Base-by-base conservation (phyloP, 352 stramenopile species). In the Phytophthora hibernalis region DNA sequence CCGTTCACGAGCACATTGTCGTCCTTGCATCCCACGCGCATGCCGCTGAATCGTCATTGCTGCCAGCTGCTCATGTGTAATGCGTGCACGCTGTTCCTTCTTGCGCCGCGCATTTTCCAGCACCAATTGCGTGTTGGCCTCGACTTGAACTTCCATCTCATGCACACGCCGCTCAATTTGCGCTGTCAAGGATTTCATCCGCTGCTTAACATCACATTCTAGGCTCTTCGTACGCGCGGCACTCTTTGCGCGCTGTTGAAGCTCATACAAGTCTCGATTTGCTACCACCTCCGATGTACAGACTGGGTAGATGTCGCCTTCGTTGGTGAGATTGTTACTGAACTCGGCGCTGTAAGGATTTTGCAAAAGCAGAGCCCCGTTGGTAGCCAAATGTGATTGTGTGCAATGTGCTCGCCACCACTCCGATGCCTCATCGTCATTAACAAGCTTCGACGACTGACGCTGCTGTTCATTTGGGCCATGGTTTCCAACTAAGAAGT, bases 361-460 rank as follows among this genome's bases (percentile, higher is more conserved):
- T 24, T 54, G n/a, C 7, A 67, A 63, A 12, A 65, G 9, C 13
- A 61, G 18, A 10, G 40, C 42, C 15, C 53, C 60, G 7, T 64
- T 68, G 31, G 26, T 57, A 31, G 55, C 47, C 65, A 85, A 61
- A 22, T 83, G 77, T 6, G 75, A 75, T 50, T 86, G 78, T 52
- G 70, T 77, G 30, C 78, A 86, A 53, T 91, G 80, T 2, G 83
- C 80, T 58, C 63, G 59, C 83, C 83, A 91, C 82, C 82, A 91
- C 50, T 64, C 53, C 3, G 80, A 91, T 38, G 77, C 83, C 11
- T 74, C 65, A 12, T 57, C 45, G 22, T 86, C 79, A 16, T 53
- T 37, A 37, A 87, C 13, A 44, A 62, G 37, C 6, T 37, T 44
- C 21, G 20, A 10, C 16, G 12, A 11, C 10, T 66, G 53, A 8